A percentile compares a stretch with the other conserved stretches of the same genome.
Conservation (phyloP, 345 rosid genomes). For the Nephelium lappaceum region DNA sequence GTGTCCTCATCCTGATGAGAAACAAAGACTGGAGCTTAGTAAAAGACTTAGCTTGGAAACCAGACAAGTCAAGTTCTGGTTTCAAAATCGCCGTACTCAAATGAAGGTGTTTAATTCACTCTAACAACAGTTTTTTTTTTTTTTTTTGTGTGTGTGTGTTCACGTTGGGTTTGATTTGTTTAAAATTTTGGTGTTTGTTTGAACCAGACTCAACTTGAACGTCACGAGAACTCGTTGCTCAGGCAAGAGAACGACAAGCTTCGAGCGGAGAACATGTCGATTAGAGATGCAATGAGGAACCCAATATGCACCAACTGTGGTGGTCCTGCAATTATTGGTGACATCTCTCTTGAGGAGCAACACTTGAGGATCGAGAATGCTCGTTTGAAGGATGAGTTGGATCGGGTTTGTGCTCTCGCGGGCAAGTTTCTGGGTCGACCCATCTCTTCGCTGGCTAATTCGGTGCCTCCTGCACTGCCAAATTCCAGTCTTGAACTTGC, state of each 20-base stretch:
- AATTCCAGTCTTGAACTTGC: constrained; percentile 82
- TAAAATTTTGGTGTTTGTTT: constrained; percentile 8
- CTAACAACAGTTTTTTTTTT: neutral
- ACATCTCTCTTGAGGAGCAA: constrained; percentile 86
- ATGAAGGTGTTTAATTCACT: constrained; percentile 66
- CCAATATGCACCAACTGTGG: constrained; percentile 92
- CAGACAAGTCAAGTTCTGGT: constrained; percentile 97
- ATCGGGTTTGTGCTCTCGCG: constrained; percentile 82
- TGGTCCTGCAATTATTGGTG: constrained; percentile 79
- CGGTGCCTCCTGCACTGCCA: constrained; percentile 53
- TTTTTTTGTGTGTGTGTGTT: too few relatives aligned
- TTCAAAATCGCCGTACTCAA: constrained; percentile 95
- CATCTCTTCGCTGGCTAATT: constrained; percentile 41
- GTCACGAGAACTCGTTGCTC: constrained; percentile 84
- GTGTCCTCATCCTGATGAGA: constrained; percentile 97
- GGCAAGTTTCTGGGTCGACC: constrained; percentile 93
- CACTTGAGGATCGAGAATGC: constrained; percentile 87
- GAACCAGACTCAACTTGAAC: constrained; percentile 77
- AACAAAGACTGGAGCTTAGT: constrained; percentile 82
- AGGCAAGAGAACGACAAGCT: constrained; percentile 94
- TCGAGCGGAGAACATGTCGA: constrained; percentile 81
- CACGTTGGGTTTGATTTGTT: neutral
- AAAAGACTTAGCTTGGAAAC: constrained; percentile 80
- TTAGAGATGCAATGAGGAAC: constrained; percentile 89
- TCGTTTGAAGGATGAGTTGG: constrained; percentile 81